Conservation (phyloP, 129 eudicot species). For the Tagetes patula region DNA sequence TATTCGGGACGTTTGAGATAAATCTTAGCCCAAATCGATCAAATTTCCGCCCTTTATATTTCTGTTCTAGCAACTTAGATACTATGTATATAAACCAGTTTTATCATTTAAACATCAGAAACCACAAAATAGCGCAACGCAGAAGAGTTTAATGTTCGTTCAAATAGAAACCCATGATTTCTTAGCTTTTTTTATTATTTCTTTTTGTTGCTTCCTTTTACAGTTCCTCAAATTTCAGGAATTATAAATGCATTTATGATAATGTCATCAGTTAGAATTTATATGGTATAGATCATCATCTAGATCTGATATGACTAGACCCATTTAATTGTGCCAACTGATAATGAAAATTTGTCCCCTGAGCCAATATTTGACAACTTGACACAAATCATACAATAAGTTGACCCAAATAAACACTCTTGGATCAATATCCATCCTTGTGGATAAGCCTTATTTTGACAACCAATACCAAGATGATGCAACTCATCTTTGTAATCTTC, state of each 20-base stretch:
- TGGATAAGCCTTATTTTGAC: not conserved
- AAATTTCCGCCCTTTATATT: not conserved
- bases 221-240: slow-evolving; percentile 7
- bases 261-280: not conserved
- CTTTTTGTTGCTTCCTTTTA: not conserved
- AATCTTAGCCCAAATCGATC: not conserved
- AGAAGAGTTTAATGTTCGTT: not conserved
- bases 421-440: not conserved
- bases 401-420: not conserved
- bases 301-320: not conserved
- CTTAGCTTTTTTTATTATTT: not conserved
- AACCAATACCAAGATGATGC: not conserved
- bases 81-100: slow-evolving; percentile 7
- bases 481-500: not conserved
- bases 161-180: not conserved
- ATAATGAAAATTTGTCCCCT: not conserved
- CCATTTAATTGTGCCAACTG: not conserved
- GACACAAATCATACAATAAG: not conserved
- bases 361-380: not conserved
- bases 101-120: not conserved
- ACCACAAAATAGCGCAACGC: not conserved
- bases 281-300: not conserved
- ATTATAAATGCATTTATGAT: not conserved
- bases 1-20: not conserved
- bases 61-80: slow-evolving; percentile 10